Evolutionary conservation across 768 basidiomycete species (phyloP), one percentile per base, ranked within the genome.

Genomic region (Agaricus blazei): DNA sequence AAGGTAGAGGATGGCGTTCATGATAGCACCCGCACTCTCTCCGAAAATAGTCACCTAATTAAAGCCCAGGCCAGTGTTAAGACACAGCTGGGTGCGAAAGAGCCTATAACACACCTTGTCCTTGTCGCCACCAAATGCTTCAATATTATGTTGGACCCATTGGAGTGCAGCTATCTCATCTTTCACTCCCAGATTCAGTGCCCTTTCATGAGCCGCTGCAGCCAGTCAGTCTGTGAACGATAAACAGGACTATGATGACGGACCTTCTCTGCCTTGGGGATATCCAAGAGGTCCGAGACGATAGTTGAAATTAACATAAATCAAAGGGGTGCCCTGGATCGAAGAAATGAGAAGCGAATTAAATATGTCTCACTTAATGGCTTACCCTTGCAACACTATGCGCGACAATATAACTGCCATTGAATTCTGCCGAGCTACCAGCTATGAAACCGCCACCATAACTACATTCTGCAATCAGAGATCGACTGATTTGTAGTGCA

Each of bases 61-160:
- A 23, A 34, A 9, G 9, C 11, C 5, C 9, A 4, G 11, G 11
- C 11, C 34, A 34, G 7, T 34, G 19, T 19, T 19, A 19, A 19
- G 19, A 19, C 19, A 19, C 34, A 19, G 24, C 5, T 37, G 7
- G 3, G 24, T 11, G n/a, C 29, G 9, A 34, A 41, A 1, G 6
- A 19, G 7, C 6, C 6, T 15, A 15, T 8, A 31, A 36, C 37
- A 27, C 15, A 67, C 69, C 62, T 68, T 68, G 23, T 38, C 48
- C 48, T 70, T 72, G 58, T 79, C 81, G 12, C 84, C 85, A 9
- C 87, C 85, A 58, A 87, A 88, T 0, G 65, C 64, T 14, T 60
- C 70, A 43, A 87, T 84, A 59, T 88, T 80, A 24, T 73, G 65
- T 60, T 86, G 81, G 0, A 87, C 76, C 86, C 79, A 83, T 58